These are phyloP conservation scores for Capsicum baccatum DNA, from an alignment of 257 asterid species.

Conservation along the genomic window DNA sequence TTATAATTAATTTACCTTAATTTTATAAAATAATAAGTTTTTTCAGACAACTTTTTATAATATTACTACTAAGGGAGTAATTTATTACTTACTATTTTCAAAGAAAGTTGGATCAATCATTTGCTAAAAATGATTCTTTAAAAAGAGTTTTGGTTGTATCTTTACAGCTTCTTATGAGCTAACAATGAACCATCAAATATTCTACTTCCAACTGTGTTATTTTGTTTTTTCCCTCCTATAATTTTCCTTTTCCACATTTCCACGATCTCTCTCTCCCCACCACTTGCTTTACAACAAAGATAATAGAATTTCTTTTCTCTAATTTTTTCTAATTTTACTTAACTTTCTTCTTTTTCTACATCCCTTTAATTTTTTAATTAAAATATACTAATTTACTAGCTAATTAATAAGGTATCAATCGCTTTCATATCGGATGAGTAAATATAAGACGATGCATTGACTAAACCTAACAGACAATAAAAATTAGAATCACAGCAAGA, in stretches of 20 bases:
- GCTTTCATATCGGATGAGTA: too few species aligned
- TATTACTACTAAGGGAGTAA: too few species aligned
- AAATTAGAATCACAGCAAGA: too few species aligned
- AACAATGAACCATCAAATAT: constrained; percentile 17
- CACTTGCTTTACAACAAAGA: background rate
- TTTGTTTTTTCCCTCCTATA: background rate
- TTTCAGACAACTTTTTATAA: too few species aligned
- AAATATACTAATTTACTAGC: background rate
- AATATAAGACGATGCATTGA: too few species aligned
- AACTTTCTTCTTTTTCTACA: background rate
- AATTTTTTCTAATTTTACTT: background rate
- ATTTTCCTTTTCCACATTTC: background rate
- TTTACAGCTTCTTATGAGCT: constrained; percentile 23
- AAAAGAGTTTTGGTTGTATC: constrained; percentile 14
- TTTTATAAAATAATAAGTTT: too few species aligned
- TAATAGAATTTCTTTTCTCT: background rate
- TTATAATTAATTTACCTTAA: too few species aligned
- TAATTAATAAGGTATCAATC: too few species aligned
- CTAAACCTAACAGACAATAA: too few species aligned
- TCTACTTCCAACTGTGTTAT: constrained; percentile 23
- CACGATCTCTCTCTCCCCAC: background rate
- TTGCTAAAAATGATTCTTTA: background rate
- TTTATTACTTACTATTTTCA: too few species aligned
- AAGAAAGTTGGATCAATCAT: constrained; percentile 11
- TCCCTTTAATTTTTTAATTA: too few species aligned